Evolutionary conservation across 139 green algal genomes (phyloP).

Genomic region (Chlorella sp.): DNA sequence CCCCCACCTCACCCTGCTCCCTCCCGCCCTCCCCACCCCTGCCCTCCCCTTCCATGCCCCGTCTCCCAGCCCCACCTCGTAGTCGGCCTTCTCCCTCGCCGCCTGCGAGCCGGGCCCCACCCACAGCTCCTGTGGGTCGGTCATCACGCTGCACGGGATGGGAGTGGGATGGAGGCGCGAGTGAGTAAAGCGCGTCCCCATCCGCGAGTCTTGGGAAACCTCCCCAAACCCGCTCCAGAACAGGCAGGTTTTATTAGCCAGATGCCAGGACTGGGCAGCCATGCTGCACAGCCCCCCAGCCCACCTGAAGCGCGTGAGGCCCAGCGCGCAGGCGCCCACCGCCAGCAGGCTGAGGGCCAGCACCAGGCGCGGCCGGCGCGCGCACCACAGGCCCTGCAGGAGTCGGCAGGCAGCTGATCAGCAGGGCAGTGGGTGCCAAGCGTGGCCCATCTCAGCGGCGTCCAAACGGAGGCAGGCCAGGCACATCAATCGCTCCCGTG

Average conservation of each 20-base stretch:
- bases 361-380: constrained; percentile 41
- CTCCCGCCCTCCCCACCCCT: not conserved
- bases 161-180: not conserved
- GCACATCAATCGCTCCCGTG: too few species aligned
- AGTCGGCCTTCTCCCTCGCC: constrained; percentile 71
- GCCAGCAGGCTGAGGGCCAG: constrained; percentile 44
- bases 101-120: constrained; percentile 73
- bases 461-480: too few species aligned
- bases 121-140: constrained; percentile 77
- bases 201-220: too few species aligned
- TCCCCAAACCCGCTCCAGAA: too few species aligned
- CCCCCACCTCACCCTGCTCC: not conserved
- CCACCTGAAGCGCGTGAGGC: constrained; percentile 60
- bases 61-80: constrained; percentile 71
- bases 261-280: not conserved
- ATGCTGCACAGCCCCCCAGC: not conserved
- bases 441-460: too few species aligned
- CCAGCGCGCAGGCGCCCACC: constrained; percentile 55
- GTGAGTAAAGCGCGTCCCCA: too few species aligned
- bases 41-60: not conserved
- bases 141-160: constrained; percentile 46
- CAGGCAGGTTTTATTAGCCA: not conserved
- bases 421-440: too few species aligned
- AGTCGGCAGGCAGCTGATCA: too few species aligned
- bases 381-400: constrained; percentile 47